phyloP scores from a whole-genome alignment of 805 yeast genomes.

The Yamadazyma tumulicola region DNA sequence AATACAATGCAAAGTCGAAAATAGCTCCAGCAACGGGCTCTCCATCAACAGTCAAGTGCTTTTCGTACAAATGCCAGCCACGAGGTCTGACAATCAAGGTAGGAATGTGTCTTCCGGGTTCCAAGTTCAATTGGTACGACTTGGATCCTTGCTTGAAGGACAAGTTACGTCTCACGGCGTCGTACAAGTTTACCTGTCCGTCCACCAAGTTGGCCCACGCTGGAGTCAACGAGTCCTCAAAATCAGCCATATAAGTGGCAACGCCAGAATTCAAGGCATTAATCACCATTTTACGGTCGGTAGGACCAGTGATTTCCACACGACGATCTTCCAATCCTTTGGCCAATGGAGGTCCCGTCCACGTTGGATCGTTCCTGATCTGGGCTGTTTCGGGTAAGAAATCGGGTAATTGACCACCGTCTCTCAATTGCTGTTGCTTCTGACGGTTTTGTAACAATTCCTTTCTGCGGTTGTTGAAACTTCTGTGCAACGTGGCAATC shows the following conservation, averaged over 20 bases:
- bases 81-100: conserved; percentile 82
- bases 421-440: conserved; percentile 56
- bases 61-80: conserved; percentile 83
- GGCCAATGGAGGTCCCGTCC: conserved; percentile 74
- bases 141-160: conserved; percentile 38
- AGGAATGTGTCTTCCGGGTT: conserved; percentile 58
- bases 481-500: conserved; percentile 68
- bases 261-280: conserved; percentile 77
- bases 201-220: conserved; percentile 78
- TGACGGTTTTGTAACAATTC: conserved; percentile 60
- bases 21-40: conserved; percentile 77
- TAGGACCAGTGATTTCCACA: conserved; percentile 83
- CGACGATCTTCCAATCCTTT: conserved; percentile 73
- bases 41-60: conserved; percentile 66
- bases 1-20: conserved; percentile 75
- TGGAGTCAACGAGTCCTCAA: conserved; percentile 82
- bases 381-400: conserved; percentile 65
- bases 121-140: conserved; percentile 41
- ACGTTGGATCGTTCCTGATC: conserved; percentile 67
- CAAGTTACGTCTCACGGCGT: conserved; percentile 68
- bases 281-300: conserved; percentile 78
- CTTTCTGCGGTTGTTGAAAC: conserved; percentile 62
- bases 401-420: conserved; percentile 57
- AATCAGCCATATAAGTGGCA: conserved; percentile 82
- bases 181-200: conserved; percentile 77